Evolutionary conservation across 352 stramenopile genomes (phyloP).

Genomic region (Elongisporangium senticosum): DNA sequence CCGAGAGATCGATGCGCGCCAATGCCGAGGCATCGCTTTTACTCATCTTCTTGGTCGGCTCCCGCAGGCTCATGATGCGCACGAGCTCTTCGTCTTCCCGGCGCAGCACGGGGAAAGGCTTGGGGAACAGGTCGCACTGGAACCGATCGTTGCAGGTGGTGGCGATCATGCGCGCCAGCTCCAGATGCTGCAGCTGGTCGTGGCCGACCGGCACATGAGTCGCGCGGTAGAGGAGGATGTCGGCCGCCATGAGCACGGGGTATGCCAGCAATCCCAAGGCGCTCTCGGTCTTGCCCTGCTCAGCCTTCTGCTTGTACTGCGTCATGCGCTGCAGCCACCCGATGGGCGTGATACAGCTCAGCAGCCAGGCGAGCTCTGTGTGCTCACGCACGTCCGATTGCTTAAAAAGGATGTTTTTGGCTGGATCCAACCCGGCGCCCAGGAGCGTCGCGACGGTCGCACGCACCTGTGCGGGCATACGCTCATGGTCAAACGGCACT

Average conservation of each 20-base stretch:
- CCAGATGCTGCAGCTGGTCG: slow-evolving; percentile 97
- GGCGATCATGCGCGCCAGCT: slow-evolving; percentile 97
- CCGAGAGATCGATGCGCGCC: slow-evolving; percentile 94
- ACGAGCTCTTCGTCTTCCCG: slow-evolving; percentile 50
- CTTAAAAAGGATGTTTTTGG: slow-evolving; percentile 67
- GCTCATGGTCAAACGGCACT: slow-evolving; percentile 90
- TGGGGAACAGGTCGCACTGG: slow-evolving; percentile 49
- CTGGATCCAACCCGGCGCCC: slow-evolving; percentile 88
- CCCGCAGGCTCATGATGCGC: slow-evolving; percentile 96
- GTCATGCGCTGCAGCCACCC: slow-evolving; percentile 99
- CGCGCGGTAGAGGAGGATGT: slow-evolving; percentile 99
- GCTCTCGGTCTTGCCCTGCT: slow-evolving; percentile 62
- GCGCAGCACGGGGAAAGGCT: slow-evolving; percentile 38
- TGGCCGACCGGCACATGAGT: slow-evolving; percentile 97
- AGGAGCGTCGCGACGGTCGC: slow-evolving; percentile 93
- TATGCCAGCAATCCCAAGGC: slow-evolving; percentile 96
- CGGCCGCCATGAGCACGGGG: slow-evolving; percentile 97
- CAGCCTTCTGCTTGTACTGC: slow-evolving; percentile 99
- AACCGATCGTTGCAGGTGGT: slow-evolving; percentile 96
- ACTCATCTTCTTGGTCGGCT: slow-evolving; percentile 98
- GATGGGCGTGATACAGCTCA: slow-evolving; percentile 97
- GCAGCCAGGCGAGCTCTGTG: slow-evolving; percentile 95
- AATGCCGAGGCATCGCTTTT: slow-evolving; percentile 92
- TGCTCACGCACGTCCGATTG: slow-evolving; percentile 84
- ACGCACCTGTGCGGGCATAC: slow-evolving; percentile 87